A percentile compares a stretch with the other conserved stretches of the same genome.
phyloP scores from a whole-genome alignment of 2,329 filamentous ascomycete species.

The Huntiella omanensis region DNA sequence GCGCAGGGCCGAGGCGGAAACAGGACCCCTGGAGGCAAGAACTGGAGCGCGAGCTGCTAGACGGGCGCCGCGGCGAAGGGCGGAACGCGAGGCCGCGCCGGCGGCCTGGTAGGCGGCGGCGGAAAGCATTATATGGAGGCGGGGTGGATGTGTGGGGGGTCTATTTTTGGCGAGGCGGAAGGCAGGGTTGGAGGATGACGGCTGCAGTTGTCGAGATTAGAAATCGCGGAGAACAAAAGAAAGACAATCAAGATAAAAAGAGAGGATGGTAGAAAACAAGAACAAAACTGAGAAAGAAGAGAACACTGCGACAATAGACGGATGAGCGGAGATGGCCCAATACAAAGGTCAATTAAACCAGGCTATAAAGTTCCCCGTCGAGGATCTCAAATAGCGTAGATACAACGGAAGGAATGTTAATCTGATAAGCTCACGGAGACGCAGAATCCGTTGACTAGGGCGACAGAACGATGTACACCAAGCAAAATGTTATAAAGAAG shows the following conservation, averaged over 20 bases:
- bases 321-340: too few species aligned
- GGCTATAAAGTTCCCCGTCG: too few species aligned
- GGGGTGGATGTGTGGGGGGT: not conserved
- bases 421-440: too few species aligned
- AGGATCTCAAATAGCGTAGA: too few species aligned
- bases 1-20: constrained; percentile 4
- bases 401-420: too few species aligned
- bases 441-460: too few species aligned
- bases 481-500: too few species aligned
- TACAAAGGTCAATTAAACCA: too few species aligned
- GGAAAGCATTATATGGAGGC: constrained; percentile 7
- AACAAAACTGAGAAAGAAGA: too few species aligned
- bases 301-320: constrained; percentile 5
- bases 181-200: not conserved
- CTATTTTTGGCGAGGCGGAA: not conserved
- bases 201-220: not conserved
- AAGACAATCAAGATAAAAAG: not conserved
- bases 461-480: too few species aligned
- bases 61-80: constrained; percentile 3
- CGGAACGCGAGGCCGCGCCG: constrained; percentile 7
- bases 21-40: not conserved
- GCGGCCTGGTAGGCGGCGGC: constrained; percentile 8
- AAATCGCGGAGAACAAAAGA: not conserved
- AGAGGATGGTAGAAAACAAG: not conserved
- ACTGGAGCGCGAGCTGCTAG: not conserved